phyloP scores from a whole-genome alignment of 2,329 filamentous ascomycete genomes.

The Albophoma yamanashiensis region DNA sequence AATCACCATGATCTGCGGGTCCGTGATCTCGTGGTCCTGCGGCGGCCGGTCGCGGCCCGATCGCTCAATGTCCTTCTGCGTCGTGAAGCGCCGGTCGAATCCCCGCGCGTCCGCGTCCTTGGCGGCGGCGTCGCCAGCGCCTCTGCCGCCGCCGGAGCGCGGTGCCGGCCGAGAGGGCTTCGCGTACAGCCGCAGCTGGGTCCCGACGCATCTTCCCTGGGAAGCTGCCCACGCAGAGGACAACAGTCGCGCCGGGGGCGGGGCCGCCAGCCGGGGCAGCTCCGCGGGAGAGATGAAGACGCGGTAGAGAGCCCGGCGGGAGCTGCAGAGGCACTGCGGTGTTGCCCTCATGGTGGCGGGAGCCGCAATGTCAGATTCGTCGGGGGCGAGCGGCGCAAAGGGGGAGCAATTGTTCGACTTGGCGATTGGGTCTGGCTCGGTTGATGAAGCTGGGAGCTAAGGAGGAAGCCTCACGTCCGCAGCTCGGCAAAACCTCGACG shows the following conservation, averaged over 20 bases:
- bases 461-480: background rate
- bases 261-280: background rate
- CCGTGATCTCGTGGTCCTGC: constrained; percentile 33
- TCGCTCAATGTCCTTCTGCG: constrained; percentile 18
- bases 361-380: background rate
- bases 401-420: too few species aligned
- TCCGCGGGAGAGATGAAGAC: constrained; percentile 27
- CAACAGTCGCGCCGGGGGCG: background rate
- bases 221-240: background rate
- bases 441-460: background rate
- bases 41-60: constrained; percentile 27
- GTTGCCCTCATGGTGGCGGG: constrained; percentile 24
- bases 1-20: constrained; percentile 30
- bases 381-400: background rate
- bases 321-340: constrained; percentile 28
- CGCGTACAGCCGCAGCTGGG: background rate
- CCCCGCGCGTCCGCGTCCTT: constrained; percentile 10
- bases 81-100: constrained; percentile 24
- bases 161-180: background rate
- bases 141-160: background rate
- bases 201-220: background rate
- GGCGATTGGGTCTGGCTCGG: background rate
- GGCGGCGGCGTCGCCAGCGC: background rate
- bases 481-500: background rate
- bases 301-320: constrained; percentile 33